Percentiles rank a stretch among this genome's conserved stretches.
Evolutionary conservation across 345 rosid species (phyloP).

Genomic region (Salix suchowensis): DNA sequence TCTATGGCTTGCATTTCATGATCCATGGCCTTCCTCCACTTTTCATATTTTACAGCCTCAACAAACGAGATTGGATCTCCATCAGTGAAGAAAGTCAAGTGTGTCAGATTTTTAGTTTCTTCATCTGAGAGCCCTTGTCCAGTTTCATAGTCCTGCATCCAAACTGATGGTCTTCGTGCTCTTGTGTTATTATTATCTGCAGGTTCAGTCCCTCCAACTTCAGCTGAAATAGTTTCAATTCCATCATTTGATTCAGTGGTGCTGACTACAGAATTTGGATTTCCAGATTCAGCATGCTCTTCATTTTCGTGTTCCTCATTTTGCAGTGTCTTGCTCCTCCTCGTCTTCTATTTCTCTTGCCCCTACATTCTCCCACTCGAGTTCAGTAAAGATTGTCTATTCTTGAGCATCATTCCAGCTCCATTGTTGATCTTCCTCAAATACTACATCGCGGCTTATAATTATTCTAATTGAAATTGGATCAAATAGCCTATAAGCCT

Average conservation of each 20-base stretch:
- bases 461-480: too few species aligned
- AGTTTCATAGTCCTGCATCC: neutral
- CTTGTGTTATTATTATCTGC: too few species aligned
- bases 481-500: too few species aligned
- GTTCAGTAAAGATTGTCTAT: neutral
- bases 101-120: neutral
- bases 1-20: neutral
- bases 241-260: too few species aligned
- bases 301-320: too few species aligned
- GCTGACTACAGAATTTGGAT: accelerated
- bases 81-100: neutral
- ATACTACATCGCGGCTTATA: neutral
- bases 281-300: too few species aligned
- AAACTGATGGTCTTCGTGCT: too few species aligned
- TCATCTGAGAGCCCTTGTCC: neutral
- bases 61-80: neutral
- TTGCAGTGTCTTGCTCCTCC: too few species aligned
- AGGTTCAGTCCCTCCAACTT: too few species aligned
- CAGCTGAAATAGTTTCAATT: too few species aligned
- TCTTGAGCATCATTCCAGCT: too few species aligned
- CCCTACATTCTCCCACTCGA: neutral
- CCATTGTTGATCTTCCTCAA: neutral
- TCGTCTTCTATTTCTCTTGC: too few species aligned
- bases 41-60: neutral
- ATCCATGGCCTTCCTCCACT: neutral